Conservation (phyloP, 768 basidiomycete genomes). For the Suillus weaverae region DNA sequence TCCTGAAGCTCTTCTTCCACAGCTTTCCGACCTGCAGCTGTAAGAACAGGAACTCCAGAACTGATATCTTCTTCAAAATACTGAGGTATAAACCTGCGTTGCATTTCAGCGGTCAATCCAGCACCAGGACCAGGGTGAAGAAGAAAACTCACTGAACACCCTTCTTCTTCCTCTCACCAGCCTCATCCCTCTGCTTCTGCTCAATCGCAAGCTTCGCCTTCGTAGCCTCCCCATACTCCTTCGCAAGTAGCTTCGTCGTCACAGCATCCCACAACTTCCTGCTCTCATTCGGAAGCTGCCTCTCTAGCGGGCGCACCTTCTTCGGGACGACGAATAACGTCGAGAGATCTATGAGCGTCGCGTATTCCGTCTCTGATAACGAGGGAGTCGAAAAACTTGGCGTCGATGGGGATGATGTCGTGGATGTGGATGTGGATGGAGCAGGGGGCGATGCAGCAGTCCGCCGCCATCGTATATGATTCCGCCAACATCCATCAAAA, state of each 20-base stretch:
- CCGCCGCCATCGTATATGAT: slow-evolving; percentile 76
- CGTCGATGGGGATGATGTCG: slow-evolving; percentile 37
- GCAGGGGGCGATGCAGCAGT: slow-evolving; percentile 44
- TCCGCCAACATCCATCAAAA: slow-evolving; percentile 89
- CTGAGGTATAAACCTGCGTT: slow-evolving; percentile 61
- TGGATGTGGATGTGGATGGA: slow-evolving; percentile 35
- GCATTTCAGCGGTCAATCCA: neutral
- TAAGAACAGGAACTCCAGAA: slow-evolving; percentile 68
- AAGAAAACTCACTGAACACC: slow-evolving; percentile 65
- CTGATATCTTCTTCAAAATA: slow-evolving; percentile 75
- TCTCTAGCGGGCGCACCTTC: slow-evolving; percentile 75
- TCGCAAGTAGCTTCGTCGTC: slow-evolving; percentile 69
- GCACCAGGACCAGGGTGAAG: neutral
- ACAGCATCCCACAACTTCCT: slow-evolving; percentile 86
- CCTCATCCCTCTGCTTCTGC: slow-evolving; percentile 88
- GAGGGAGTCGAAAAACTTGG: slow-evolving; percentile 22
- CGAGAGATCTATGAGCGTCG: slow-evolving; percentile 75
- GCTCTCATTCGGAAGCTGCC: slow-evolving; percentile 81
- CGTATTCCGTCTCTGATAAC: slow-evolving; percentile 48
- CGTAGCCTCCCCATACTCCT: slow-evolving; percentile 91
- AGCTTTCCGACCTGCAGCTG: slow-evolving; percentile 65
- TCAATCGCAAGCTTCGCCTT: slow-evolving; percentile 90
- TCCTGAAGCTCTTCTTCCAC: slow-evolving; percentile 67
- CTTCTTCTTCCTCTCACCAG: slow-evolving; percentile 82
- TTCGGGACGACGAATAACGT: slow-evolving; percentile 76